Conservation (phyloP, 352 stramenopile species). For the Pythium monospermum region DNA sequence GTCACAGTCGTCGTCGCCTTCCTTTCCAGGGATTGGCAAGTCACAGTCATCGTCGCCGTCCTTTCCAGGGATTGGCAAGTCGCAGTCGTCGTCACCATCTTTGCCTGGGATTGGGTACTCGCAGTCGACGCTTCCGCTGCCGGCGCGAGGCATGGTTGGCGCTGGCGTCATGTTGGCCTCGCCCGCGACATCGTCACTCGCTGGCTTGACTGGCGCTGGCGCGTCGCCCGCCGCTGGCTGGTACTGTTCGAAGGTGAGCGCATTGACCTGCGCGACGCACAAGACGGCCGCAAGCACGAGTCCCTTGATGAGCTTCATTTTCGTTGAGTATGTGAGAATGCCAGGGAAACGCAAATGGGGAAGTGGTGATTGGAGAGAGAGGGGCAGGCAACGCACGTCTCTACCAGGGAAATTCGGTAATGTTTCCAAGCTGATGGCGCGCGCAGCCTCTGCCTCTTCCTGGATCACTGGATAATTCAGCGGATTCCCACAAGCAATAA, state of each 20-base stretch:
- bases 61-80: slow-evolving; percentile 14
- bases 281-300: slow-evolving; percentile 54
- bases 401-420: too few relatives aligned
- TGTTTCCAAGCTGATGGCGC: too few relatives aligned
- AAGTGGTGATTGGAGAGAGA: slow-evolving; percentile 1
- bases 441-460: too few relatives aligned
- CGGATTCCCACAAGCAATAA: too few relatives aligned
- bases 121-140: slow-evolving; percentile 18
- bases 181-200: slow-evolving; percentile 7
- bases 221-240: slow-evolving; percentile 4
- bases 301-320: slow-evolving; percentile 37
- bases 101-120: slow-evolving; percentile 25
- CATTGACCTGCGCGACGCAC: slow-evolving; percentile 44
- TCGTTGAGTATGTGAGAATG: neutral
- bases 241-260: slow-evolving; percentile 42
- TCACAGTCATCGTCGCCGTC: slow-evolving; percentile 23
- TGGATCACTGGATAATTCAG: too few relatives aligned
- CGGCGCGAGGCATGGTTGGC: slow-evolving; percentile 1
- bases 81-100: neutral
- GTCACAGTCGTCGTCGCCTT: slow-evolving; percentile 31
- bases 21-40: slow-evolving; percentile 7
- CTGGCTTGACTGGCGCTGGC: slow-evolving; percentile 8
- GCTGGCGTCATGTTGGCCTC: slow-evolving; percentile 13
- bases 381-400: too few relatives aligned
- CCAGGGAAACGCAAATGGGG: neutral